Evolutionary conservation across 129 eudicot species (phyloP), one percentile per base, ranked within the genome.

Genomic region (Kitagawia praeruptora): DNA sequence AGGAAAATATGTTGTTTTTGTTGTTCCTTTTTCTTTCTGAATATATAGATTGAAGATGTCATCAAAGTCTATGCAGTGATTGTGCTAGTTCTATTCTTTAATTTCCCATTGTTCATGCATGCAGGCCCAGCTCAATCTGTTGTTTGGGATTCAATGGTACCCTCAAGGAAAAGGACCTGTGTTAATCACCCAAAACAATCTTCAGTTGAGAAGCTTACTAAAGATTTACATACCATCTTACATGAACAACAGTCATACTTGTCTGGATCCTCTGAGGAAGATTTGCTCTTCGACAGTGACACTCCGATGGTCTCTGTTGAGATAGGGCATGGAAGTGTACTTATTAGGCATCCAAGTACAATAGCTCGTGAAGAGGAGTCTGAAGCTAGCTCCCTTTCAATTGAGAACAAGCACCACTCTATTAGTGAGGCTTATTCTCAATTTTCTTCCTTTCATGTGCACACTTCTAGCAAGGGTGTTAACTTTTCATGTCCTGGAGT

Each of bases 251-350:
- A 84, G 37, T 87, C 98, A 6, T 87, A 91, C 66, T 84, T 96
- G 37, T 96, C 99, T 31, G 97, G 85, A 46, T 92, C 92, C 39
- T 90, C 97, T 3, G 97, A 90, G 80, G 98, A 95, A 72, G 99
- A 90, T 71, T 92, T 96, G 89, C 95, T 96, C 49, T 85, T 89
- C 75, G 98, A 89, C 81, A 89, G 90, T 74, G 93, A 90, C 70
- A 88, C 90, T 70, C 96, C 99, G 25, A 96, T 96, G 99, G 99
- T 90, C 42, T 96, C 99, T 1, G 99, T 96, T 76, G 99, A 96
- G 85, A 90, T 92, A 81, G 99, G 99, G 66, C 98, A 96, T 85
- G 99, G 99, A 54, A 92, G 98, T 88, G 97, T 96, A 44, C 99
- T 96, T 61, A 90, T 96, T 76, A 82, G 97, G 79, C 99, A 96